Evolutionary conservation across 805 yeast species (phyloP).

Genomic region (Cyberlindnera subsufficiens): DNA sequence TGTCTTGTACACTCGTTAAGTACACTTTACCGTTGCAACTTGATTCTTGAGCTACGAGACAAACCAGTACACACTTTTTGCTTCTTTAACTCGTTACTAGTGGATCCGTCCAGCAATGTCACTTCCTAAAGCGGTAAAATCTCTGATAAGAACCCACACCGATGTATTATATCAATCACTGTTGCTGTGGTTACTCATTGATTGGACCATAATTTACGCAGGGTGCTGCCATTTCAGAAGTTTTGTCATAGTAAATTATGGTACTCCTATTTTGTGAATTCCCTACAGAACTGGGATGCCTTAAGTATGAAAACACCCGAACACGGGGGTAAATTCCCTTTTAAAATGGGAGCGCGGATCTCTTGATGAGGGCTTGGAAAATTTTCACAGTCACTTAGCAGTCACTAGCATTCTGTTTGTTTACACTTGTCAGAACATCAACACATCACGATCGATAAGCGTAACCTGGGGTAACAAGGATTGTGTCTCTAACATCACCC

Average conservation of each 20-base stretch:
- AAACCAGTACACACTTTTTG: no score
- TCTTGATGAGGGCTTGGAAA: constrained; percentile 10
- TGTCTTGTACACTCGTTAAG: no score
- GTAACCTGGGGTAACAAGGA: constrained; percentile 1
- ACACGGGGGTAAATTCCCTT: background rate
- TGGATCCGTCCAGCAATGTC: no score
- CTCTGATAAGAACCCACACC: no score
- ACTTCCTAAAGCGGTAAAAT: no score
- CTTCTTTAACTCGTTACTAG: no score
- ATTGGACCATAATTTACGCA: no score
- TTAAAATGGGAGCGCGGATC: background rate
- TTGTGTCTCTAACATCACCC: background rate
- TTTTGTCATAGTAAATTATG: background rate
- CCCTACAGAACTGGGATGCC: background rate
- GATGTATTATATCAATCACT: no score
- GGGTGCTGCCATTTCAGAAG: no score
- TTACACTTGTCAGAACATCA: constrained; percentile 14
- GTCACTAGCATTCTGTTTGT: constrained; percentile 17
- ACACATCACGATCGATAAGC: constrained; percentile 14
- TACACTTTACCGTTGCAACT: no score
- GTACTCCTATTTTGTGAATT: background rate
- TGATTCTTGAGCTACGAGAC: no score
- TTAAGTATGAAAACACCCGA: background rate
- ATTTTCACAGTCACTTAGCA: constrained; percentile 29
- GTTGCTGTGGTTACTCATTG: no score